These are phyloP conservation scores for Prunus armeniaca DNA, from an alignment of 306 rosid genomes.

Conservation along the genomic window DNA sequence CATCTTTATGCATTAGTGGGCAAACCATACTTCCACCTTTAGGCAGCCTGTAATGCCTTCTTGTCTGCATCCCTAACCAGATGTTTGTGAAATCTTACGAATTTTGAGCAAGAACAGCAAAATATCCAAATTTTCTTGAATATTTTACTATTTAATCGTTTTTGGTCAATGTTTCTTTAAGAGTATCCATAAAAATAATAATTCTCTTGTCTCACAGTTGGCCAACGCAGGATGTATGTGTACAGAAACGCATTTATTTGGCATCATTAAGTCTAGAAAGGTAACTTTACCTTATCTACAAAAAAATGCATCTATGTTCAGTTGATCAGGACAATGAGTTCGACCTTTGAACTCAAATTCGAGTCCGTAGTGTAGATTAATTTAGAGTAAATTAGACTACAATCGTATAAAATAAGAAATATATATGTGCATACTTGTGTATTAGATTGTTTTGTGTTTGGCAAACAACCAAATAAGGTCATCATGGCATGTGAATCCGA, in stretches of 20 bases:
- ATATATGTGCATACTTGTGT: no score
- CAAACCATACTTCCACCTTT: neutral
- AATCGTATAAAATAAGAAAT: no score
- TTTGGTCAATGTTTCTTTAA: neutral
- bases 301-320: no score
- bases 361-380: no score
- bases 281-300: no score
- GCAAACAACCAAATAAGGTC: neutral
- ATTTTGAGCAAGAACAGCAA: neutral
- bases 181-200: neutral
- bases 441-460: neutral
- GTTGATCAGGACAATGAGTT: no score
- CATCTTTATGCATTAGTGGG: neutral
- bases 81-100: neutral
- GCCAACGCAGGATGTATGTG: neutral
- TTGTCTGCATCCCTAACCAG: neutral
- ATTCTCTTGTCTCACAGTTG: neutral
- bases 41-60: neutral
- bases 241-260: no score
- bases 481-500: neutral
- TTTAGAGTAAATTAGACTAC: no score
- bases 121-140: neutral
- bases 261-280: no score
- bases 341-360: fast-evolving
- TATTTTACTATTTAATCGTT: neutral